These are phyloP conservation scores for Alternaria arbusti DNA, from an alignment of 2,329 filamentous ascomycete species.

Conservation along the genomic window DNA sequence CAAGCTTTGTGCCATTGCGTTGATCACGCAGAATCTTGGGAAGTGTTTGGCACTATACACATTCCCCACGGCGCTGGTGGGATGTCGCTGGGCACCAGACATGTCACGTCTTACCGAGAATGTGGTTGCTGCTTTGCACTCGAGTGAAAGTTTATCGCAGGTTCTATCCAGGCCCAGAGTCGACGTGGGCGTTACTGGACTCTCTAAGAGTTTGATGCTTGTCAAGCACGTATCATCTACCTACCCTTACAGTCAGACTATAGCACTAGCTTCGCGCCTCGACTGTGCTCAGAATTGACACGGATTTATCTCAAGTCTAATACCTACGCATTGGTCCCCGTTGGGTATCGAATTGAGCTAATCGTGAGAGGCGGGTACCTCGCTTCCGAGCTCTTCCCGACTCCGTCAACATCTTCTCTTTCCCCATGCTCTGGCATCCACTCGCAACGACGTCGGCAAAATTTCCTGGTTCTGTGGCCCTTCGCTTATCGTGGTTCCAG, in stretches of 20 bases:
- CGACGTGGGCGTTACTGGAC: neutral
- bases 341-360: neutral
- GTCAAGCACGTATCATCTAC: neutral
- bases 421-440: neutral
- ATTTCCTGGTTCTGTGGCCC: neutral
- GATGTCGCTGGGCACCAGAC: neutral
- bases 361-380: neutral
- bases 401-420: neutral
- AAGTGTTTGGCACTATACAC: neutral
- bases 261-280: neutral
- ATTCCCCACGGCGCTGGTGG: neutral
- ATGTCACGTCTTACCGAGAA: neutral
- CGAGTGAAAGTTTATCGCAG: neutral
- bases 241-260: neutral
- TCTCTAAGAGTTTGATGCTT: neutral
- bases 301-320: neutral
- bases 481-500: slow-evolving; percentile 7
- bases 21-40: neutral
- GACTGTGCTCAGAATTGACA: neutral
- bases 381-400: neutral
- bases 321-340: neutral
- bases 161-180: neutral
- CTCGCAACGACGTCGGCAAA: neutral
- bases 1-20: neutral
- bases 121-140: neutral